Conservation (phyloP, 1,284 basidiomycete genomes). For the Cryptococcus hybrid region DNA sequence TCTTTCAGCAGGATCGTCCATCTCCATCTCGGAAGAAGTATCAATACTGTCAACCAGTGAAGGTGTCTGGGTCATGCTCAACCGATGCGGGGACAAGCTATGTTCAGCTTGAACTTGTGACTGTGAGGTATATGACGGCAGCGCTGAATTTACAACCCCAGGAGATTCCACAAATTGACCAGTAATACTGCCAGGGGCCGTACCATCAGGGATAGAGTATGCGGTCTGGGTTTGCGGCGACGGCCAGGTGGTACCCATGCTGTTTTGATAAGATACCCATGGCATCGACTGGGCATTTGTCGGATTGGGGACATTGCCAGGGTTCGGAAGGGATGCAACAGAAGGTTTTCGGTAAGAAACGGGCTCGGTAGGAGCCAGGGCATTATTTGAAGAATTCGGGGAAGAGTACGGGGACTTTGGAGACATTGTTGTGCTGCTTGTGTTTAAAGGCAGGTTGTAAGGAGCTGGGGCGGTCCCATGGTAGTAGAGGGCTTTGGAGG, state of each 20-base stretch:
- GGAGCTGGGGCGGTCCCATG: neutral
- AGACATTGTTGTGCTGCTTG: no score
- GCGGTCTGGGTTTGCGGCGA: neutral
- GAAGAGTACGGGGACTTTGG: no score
- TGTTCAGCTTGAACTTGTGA: slow-evolving; percentile 1
- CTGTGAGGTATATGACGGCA: neutral
- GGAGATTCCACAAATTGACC: slow-evolving; percentile 6
- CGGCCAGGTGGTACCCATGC: neutral
- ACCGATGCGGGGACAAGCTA: slow-evolving; percentile 8
- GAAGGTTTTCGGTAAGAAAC: slow-evolving; percentile 8
- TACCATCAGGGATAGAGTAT: neutral
- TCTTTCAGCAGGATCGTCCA: slow-evolving; percentile 27
- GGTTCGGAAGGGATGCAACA: slow-evolving; percentile 11
- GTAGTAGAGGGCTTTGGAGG: slow-evolving; percentile 48
- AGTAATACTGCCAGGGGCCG: slow-evolving; percentile 9
- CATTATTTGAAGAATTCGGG: slow-evolving; percentile 4
- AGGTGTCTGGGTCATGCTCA: slow-evolving; percentile 26
- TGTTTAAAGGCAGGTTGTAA: no score
- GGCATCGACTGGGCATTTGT: neutral
- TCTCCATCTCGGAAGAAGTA: slow-evolving; percentile 29
- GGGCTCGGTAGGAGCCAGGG: slow-evolving; percentile 4
- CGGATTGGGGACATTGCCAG: neutral
- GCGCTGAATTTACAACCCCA: neutral
- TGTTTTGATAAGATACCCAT: slow-evolving; percentile 6
- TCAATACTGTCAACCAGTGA: slow-evolving; percentile 33